These are phyloP conservation scores for Colletotrichum coccodes DNA, from an alignment of 2,329 filamentous ascomycete genomes.

Conservation along the genomic window DNA sequence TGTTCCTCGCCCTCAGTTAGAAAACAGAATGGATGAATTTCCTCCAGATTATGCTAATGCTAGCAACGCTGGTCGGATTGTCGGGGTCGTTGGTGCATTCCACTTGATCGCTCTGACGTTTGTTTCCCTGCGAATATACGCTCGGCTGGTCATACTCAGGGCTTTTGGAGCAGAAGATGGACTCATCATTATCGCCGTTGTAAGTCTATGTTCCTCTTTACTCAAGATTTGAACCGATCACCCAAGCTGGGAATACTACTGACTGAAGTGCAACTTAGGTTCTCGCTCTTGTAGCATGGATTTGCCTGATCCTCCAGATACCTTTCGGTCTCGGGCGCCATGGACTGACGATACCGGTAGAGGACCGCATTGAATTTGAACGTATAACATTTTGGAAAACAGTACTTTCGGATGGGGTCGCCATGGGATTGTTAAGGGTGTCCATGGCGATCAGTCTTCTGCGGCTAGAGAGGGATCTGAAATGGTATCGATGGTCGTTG, in stretches of 20 bases:
- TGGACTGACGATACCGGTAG: constrained; percentile 17
- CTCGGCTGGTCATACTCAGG: constrained; percentile 36
- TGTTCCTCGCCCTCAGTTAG: no score
- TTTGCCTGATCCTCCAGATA: constrained; percentile 37
- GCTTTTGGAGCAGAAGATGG: constrained; percentile 42
- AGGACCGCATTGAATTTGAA: constrained; percentile 34
- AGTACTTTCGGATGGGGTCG: constrained; percentile 36
- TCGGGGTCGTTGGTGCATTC: constrained; percentile 32
- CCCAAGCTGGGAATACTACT: not conserved
- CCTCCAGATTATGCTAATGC: constrained; percentile 20
- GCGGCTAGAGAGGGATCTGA: constrained; percentile 34
- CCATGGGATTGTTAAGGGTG: constrained; percentile 36
- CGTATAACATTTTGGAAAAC: constrained; percentile 38
- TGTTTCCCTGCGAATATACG: constrained; percentile 39
- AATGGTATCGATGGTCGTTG: constrained; percentile 37
- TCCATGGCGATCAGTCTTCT: constrained; percentile 37
- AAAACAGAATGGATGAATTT: not conserved
- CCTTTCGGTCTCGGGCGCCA: constrained; percentile 37
- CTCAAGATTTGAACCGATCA: no score
- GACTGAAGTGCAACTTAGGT: not conserved
- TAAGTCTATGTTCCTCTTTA: constrained; percentile 15
- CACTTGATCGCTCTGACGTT: constrained; percentile 37
- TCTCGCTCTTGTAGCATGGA: constrained; percentile 35
- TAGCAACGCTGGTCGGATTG: constrained; percentile 32
- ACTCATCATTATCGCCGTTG: constrained; percentile 37